Percentiles rank a stretch among this genome's conserved stretches.
Evolutionary conservation across 306 rosid species (phyloP).

Genomic region (Ochetophila trinervis): DNA sequence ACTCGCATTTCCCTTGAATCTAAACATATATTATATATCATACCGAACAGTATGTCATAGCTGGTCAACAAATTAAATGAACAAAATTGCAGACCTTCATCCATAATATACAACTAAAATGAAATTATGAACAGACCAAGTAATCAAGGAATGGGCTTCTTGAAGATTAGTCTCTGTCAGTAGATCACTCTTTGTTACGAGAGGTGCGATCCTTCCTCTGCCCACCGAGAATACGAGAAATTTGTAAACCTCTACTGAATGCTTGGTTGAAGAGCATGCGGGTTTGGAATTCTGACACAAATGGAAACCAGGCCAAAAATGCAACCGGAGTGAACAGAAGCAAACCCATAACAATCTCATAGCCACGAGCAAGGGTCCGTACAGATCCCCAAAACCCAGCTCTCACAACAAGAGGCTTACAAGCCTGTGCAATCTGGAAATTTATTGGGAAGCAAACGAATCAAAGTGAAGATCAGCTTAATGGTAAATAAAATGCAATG

Average conservation of each 20-base stretch:
- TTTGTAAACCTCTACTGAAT: constrained; percentile 88
- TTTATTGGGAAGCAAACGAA: not conserved
- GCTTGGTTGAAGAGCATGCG: constrained; percentile 99
- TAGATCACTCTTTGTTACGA: constrained; percentile 67
- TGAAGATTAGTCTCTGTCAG: not conserved
- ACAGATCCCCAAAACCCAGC: constrained; percentile 92
- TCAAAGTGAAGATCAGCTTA: not conserved
- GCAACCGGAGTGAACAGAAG: constrained; percentile 89
- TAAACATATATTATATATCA: too few species aligned
- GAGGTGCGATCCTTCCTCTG: constrained; percentile 81
- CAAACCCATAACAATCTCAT: constrained; percentile 86
- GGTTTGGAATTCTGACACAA: constrained; percentile 93
- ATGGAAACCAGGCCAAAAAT: constrained; percentile 96
- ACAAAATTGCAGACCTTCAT: too few species aligned
- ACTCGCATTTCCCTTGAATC: too few species aligned
- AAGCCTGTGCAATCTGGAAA: constrained; percentile 82
- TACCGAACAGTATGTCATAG: too few species aligned
- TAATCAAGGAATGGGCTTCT: too few species aligned
- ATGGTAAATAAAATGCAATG: not conserved
- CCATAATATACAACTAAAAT: too few species aligned
- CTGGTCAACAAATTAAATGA: too few species aligned
- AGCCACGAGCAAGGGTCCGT: constrained; percentile 82
- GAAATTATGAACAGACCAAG: too few species aligned
- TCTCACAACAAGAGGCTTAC: constrained; percentile 57
- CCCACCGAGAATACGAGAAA: constrained; percentile 96